Evolutionary conservation across 1,284 basidiomycete species (phyloP).

Genomic region (Stereum hirsutum): DNA sequence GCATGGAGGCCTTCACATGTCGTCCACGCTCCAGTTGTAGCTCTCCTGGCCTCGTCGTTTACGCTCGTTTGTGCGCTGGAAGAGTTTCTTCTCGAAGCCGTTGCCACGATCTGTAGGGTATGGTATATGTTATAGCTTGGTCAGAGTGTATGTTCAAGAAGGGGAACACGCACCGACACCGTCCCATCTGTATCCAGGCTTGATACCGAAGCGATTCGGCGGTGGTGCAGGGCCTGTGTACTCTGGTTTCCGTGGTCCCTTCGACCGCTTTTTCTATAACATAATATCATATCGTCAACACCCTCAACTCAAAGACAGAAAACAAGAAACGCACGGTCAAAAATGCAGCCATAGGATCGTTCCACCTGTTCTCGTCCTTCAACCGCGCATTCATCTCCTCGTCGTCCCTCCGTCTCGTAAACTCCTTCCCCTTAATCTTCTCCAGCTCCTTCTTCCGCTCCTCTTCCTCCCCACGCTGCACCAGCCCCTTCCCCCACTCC

Average conservation of each 20-base stretch:
- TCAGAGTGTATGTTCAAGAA: not conserved
- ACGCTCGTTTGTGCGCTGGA: constrained; percentile 73
- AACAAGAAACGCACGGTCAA: constrained; percentile 56
- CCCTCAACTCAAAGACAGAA: not conserved
- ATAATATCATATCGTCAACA: constrained; percentile 3
- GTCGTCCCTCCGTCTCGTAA: constrained; percentile 81
- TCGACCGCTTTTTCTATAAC: constrained; percentile 63
- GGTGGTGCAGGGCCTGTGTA: constrained; percentile 85
- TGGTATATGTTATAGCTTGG: constrained; percentile 8
- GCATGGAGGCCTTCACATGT: constrained; percentile 50
- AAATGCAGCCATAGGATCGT: constrained; percentile 93
- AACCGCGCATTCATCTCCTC: constrained; percentile 76
- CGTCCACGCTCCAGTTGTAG: constrained; percentile 81
- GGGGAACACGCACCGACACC: constrained; percentile 67
- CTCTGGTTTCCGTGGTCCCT: constrained; percentile 73
- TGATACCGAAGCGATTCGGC: constrained; percentile 92
- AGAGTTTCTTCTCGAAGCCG: constrained; percentile 90
- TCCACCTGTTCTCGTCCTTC: constrained; percentile 78
- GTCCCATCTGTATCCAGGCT: constrained; percentile 95
- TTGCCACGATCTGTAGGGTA: constrained; percentile 69
- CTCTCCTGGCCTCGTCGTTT: constrained; percentile 63
- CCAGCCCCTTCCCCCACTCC: constrained; percentile 95
- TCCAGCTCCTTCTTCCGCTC: constrained; percentile 54
- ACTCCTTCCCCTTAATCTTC: constrained; percentile 53
- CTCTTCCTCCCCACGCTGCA: constrained; percentile 76